Evolutionary conservation across 768 basidiomycete species (phyloP), one percentile per base, ranked within the genome.

Genomic region (Cantharellus cinnabarinus): DNA sequence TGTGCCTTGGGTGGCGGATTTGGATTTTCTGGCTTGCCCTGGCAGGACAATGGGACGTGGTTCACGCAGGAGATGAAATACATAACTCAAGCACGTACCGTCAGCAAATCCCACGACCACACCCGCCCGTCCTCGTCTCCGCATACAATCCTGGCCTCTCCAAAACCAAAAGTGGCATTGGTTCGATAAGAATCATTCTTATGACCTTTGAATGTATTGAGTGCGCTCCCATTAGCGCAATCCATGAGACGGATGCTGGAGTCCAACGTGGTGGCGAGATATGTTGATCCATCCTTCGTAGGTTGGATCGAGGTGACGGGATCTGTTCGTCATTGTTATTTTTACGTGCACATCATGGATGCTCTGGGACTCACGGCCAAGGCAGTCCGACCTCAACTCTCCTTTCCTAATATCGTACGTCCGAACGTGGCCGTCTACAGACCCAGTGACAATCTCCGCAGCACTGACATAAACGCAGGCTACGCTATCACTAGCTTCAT

Each of bases 331-430:
- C 10, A 54, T 35, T 29, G 44, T 10, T 10, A 20, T 10, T 48
- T 10, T 48, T 10, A 20, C 10, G 44, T 48, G 44, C 14, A 48
- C 20, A 29, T 29, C 20, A 29, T 29, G 20, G 52, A 54, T 10
- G 52, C 10, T 20, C 37, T 29, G 20, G 34, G 10, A 79, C 88
- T 65, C 68, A 93, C 90, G 79, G 4, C 94, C 94, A 63, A 98
- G 78, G 66, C 81, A 90, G 69, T 99, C 95, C 50, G 85, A 77
- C 4, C 84, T 79, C 38, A 97, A 71, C 68, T 94, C 81, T 34
- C 95, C 95, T 73, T 85, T 89, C 57, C 95, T 83, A 40, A 99
- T 75, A 70, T 99, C 95, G 70, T 98, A 97, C 4, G 88, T 89
- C 20, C 95, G 80, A 50, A 94, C 81, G 67, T 84, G 77, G 2